A percentile compares a stretch with the other conserved stretches of the same genome.
Evolutionary conservation across 2,329 filamentous ascomycete species (phyloP).

Genomic region (Monosporascus sp.): DNA sequence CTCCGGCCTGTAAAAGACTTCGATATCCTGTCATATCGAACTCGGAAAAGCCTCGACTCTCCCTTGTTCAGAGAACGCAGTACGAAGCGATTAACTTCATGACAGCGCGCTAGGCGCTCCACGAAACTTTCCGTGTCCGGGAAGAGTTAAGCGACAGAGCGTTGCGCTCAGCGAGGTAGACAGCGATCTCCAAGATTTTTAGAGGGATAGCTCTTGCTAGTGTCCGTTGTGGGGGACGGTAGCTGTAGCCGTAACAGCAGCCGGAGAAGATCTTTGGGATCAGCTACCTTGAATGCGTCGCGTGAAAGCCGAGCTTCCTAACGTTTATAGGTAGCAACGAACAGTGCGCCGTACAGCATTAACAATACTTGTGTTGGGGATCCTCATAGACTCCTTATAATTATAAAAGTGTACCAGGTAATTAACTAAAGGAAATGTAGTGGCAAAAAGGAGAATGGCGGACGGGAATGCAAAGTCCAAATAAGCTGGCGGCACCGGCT

Average conservation of each 20-base stretch:
- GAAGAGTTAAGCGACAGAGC: neutral
- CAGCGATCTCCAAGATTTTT: neutral
- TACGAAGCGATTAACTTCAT: conserved; percentile 7
- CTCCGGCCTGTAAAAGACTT: conserved; percentile 4
- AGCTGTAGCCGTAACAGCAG: neutral
- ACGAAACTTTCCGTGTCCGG: neutral
- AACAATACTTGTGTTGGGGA: neutral
- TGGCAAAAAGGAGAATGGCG: neutral
- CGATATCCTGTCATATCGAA: conserved; percentile 6
- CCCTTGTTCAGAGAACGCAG: conserved; percentile 1
- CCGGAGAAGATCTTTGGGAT: neutral
- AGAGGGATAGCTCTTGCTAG: neutral
- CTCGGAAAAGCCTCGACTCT: conserved; percentile 1
- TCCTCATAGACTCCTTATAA: too few species aligned
- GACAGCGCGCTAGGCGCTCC: conserved; percentile 1
- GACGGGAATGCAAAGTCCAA: too few species aligned
- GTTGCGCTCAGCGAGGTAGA: neutral
- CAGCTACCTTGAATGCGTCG: neutral
- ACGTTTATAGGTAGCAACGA: neutral
- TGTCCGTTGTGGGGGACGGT: neutral
- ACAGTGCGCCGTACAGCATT: neutral
- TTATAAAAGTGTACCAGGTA: too few species aligned
- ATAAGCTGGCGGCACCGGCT: too few species aligned
- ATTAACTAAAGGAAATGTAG: too few species aligned
- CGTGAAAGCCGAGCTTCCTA: neutral